These are phyloP conservation scores for Dactylellina haptotyla DNA, from an alignment of 2,329 filamentous ascomycete species.

Conservation along the genomic window DNA sequence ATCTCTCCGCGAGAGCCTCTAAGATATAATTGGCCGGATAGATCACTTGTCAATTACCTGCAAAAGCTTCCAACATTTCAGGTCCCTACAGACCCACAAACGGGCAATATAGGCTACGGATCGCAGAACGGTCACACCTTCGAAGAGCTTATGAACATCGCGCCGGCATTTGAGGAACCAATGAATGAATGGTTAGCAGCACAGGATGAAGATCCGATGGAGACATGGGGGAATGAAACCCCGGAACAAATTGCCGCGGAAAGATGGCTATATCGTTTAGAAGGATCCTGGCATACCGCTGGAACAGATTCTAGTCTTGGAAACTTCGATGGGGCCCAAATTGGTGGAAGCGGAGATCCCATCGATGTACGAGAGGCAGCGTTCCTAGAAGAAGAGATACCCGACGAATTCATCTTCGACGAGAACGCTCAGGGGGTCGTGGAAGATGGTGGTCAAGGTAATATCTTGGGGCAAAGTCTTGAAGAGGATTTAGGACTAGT, in stretches of 20 bases:
- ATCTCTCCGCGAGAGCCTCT: neutral
- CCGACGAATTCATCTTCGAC: neutral
- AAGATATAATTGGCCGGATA: slow-evolving; percentile 25
- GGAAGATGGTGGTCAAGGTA: neutral
- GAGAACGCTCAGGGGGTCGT: neutral
- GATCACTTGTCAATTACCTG: slow-evolving; percentile 2
- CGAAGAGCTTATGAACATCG: slow-evolving; percentile 8
- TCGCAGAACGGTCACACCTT: slow-evolving; percentile 12
- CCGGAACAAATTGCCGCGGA: slow-evolving; percentile 9
- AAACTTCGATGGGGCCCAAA: neutral
- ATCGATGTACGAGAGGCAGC: neutral
- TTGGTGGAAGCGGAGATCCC: neutral
- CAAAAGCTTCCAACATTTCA: neutral
- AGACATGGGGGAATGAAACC: neutral
- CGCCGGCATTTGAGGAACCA: neutral
- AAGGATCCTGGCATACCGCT: neutral
- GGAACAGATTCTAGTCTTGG: too few species aligned
- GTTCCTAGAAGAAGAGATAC: neutral
- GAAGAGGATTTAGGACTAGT: neutral
- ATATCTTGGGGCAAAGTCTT: neutral
- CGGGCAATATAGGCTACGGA: neutral
- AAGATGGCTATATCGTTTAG: slow-evolving; percentile 25
- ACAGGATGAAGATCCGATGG: neutral
- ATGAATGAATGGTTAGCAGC: slow-evolving; percentile 6
- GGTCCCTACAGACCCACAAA: slow-evolving; percentile 2